A percentile compares a stretch with the other conserved stretches of the same genome.
Evolutionary conservation across 768 basidiomycete species (phyloP).

Genomic region (Boletus tomentosulus): DNA sequence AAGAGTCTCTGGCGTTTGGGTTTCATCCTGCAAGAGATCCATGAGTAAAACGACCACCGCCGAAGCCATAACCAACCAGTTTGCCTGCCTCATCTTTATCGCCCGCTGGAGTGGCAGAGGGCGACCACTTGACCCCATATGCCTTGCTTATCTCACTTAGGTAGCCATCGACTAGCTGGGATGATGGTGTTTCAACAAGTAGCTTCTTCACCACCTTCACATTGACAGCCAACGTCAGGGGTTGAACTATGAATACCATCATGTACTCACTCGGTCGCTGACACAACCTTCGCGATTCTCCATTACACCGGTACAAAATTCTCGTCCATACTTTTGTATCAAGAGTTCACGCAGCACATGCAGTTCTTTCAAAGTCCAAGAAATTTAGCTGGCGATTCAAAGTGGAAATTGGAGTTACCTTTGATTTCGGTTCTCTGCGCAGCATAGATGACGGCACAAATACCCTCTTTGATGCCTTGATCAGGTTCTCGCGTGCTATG

Average conservation of each 20-base stretch:
- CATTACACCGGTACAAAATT: slow-evolving; percentile 81
- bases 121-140: slow-evolving; percentile 70
- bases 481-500: slow-evolving; percentile 79
- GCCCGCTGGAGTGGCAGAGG: slow-evolving; percentile 30
- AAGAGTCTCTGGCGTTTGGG: slow-evolving; percentile 16
- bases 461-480: slow-evolving; percentile 79
- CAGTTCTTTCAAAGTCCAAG: slow-evolving; percentile 52
- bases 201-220: slow-evolving; percentile 74
- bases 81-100: slow-evolving; percentile 32
- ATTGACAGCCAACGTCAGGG: slow-evolving; percentile 2
- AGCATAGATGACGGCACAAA: slow-evolving; percentile 84
- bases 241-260: neutral
- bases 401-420: slow-evolving; percentile 39
- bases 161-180: slow-evolving; percentile 81
- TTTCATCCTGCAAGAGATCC: slow-evolving; percentile 7
- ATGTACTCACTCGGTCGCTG: slow-evolving; percentile 65
- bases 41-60: slow-evolving; percentile 1
- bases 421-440: slow-evolving; percentile 90
- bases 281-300: slow-evolving; percentile 82
- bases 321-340: slow-evolving; percentile 94
- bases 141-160: slow-evolving; percentile 85
- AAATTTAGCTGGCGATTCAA: slow-evolving; percentile 3
- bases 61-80: slow-evolving; percentile 34
- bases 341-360: slow-evolving; percentile 89
- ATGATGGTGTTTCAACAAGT: slow-evolving; percentile 59